Conservation (phyloP, 2,329 filamentous ascomycete genomes). For the Fusarium nodosum region DNA sequence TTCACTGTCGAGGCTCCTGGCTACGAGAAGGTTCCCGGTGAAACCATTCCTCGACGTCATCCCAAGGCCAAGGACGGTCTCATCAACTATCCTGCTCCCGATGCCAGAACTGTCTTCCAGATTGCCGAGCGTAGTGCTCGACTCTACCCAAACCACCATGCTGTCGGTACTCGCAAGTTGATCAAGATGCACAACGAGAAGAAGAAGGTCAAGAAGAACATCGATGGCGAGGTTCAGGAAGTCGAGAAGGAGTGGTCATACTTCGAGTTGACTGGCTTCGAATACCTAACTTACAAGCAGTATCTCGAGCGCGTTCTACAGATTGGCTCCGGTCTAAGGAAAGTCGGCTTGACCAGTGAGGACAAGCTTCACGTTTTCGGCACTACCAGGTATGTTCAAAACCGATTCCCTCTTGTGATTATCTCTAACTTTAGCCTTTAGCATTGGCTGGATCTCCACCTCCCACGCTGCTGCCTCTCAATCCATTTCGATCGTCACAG, state of each 20-base stretch:
- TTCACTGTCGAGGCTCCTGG: slow-evolving; percentile 81
- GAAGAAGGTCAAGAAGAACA: slow-evolving; percentile 90
- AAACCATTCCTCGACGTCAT: slow-evolving; percentile 87
- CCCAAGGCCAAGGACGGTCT: slow-evolving; percentile 78
- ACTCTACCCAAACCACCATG: slow-evolving; percentile 72
- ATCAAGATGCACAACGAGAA: slow-evolving; percentile 84
- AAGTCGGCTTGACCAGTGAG: slow-evolving; percentile 76
- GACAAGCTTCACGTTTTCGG: slow-evolving; percentile 86
- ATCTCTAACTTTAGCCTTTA: slow-evolving; percentile 51
- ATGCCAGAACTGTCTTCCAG: slow-evolving; percentile 83
- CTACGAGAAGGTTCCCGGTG: slow-evolving; percentile 77
- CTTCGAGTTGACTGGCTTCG: slow-evolving; percentile 85
- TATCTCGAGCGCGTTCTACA: slow-evolving; percentile 79
- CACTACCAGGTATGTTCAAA: slow-evolving; percentile 74
- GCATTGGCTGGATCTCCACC: slow-evolving; percentile 85
- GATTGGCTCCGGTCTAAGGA: slow-evolving; percentile 79
- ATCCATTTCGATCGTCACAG: slow-evolving; percentile 91
- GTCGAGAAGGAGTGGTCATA: slow-evolving; percentile 93
- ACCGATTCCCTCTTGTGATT: neutral
- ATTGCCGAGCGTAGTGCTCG: slow-evolving; percentile 78
- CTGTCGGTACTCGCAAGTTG: slow-evolving; percentile 79
- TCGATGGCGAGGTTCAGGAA: slow-evolving; percentile 83
- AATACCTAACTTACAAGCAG: slow-evolving; percentile 82
- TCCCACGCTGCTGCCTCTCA: slow-evolving; percentile 85
- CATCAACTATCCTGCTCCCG: slow-evolving; percentile 73